Evolutionary conservation across 2,329 filamentous ascomycete genomes (phyloP).

Genomic region (Phyllosticta ampelicida): DNA sequence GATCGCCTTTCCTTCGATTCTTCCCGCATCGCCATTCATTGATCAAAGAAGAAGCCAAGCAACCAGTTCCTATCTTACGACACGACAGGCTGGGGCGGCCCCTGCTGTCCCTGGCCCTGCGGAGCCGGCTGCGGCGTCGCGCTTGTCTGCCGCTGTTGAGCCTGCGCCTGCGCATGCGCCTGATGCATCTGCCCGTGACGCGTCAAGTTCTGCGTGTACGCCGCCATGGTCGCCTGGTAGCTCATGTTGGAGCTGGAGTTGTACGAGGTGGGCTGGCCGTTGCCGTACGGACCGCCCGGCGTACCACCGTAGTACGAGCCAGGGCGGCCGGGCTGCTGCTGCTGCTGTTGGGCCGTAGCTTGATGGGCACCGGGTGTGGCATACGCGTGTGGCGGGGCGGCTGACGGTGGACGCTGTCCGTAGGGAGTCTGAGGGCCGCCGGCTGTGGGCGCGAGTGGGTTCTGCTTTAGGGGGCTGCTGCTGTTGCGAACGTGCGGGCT

Average conservation of each 20-base stretch:
- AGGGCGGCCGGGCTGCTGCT: neutral
- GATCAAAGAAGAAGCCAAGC: no score
- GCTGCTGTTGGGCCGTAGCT: neutral
- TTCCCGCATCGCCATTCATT: no score
- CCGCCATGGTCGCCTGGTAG: neutral
- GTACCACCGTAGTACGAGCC: slow-evolving; percentile 2
- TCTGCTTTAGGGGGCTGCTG: slow-evolving; percentile 26
- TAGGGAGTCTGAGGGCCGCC: slow-evolving; percentile 17
- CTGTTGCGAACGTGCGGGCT: slow-evolving; percentile 23
- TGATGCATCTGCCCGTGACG: neutral
- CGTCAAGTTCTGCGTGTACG: neutral
- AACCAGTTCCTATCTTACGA: neutral
- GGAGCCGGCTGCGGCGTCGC: neutral
- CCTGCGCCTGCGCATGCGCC: neutral
- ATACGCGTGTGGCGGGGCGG: slow-evolving; percentile 14
- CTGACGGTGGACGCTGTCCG: slow-evolving; percentile 19
- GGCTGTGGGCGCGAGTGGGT: slow-evolving; percentile 12
- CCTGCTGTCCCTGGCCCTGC: neutral
- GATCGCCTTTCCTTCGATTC: no score
- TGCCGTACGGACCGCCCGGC: neutral
- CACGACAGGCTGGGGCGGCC: neutral
- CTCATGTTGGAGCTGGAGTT: neutral
- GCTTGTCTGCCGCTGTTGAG: neutral
- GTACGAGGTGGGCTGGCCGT: neutral
- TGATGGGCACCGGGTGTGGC: slow-evolving; percentile 3